Conservation (phyloP, 768 basidiomycete genomes). For the Gloeostereum incarnatum region DNA sequence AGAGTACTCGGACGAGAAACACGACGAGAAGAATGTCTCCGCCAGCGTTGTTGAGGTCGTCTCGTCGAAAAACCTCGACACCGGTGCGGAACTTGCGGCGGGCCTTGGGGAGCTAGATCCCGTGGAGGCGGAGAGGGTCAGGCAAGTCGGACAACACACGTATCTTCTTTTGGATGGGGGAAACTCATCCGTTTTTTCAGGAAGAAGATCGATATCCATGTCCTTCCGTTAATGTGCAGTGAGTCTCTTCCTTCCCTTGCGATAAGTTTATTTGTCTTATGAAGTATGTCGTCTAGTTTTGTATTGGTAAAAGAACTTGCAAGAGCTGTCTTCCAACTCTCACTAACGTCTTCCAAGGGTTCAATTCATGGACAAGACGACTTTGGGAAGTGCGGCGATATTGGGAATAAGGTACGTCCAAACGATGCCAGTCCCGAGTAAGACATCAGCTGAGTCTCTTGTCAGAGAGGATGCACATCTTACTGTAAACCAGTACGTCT, state of each 20-base stretch:
- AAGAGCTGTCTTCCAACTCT: constrained; percentile 4
- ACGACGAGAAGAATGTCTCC: neutral
- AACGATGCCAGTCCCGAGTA: no score
- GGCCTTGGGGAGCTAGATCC: constrained; percentile 37
- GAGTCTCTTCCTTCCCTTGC: constrained; percentile 17
- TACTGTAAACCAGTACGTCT: constrained; percentile 33
- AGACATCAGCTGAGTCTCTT: no score
- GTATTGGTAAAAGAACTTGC: no score
- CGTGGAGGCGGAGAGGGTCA: constrained; percentile 38
- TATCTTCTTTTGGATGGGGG: neutral
- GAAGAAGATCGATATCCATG: constrained; percentile 58
- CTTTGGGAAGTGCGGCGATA: constrained; percentile 57
- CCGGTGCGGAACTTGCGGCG: constrained; percentile 48
- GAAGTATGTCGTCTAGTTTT: constrained; percentile 41
- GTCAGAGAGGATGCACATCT: constrained; percentile 36
- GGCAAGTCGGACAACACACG: no score
- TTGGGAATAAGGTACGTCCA: constrained; percentile 60
- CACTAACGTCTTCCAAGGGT: constrained; percentile 29
- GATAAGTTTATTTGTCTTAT: constrained; percentile 1
- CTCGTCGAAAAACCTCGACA: constrained; percentile 44
- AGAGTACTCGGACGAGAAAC: constrained; percentile 24
- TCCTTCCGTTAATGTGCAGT: constrained; percentile 68
- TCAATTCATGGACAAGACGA: constrained; percentile 77
- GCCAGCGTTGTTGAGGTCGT: constrained; percentile 24
- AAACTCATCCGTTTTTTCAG: constrained; percentile 11